These are phyloP conservation scores for Avena sativa DNA, from an alignment of 176 grass and related monocot genomes.

Conservation along the genomic window DNA sequence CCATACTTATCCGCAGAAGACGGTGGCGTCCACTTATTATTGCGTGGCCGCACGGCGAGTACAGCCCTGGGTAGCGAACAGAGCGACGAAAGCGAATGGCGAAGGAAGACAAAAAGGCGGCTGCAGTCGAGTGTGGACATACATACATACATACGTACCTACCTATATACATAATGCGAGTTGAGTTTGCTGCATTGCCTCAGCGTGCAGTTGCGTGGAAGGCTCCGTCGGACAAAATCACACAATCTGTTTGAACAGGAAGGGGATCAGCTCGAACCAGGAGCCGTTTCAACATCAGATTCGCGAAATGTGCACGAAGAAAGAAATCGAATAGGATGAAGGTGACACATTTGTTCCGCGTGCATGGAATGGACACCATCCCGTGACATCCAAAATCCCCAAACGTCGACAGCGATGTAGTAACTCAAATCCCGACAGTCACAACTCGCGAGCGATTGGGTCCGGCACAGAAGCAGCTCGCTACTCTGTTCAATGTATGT, in stretches of 20 bases:
- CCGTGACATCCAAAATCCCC: neutral
- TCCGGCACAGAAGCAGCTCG: neutral
- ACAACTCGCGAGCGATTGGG: neutral
- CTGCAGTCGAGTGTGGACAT: slow-evolving; percentile 4
- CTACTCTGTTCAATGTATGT: slow-evolving; percentile 12
- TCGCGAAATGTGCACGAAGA: neutral
- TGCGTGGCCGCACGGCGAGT: neutral
- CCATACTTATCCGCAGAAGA: neutral
- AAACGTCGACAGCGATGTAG: slow-evolving; percentile 18
- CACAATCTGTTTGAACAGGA: neutral
- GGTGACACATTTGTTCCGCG: neutral
- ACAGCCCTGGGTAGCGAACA: neutral
- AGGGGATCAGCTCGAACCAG: neutral
- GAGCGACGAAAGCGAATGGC: neutral
- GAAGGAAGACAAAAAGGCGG: no score
- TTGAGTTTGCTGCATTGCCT: neutral
- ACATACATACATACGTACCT: no score
- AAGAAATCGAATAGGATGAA: neutral
- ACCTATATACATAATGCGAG: no score
- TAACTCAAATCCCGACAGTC: neutral
- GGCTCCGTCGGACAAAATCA: no score
- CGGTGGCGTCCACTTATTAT: neutral
- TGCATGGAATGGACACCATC: neutral
- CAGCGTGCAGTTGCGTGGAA: slow-evolving; percentile 34
- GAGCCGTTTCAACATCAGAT: neutral